Conservation (phyloP, 805 yeast species). For the Ogataea glucozyma region DNA sequence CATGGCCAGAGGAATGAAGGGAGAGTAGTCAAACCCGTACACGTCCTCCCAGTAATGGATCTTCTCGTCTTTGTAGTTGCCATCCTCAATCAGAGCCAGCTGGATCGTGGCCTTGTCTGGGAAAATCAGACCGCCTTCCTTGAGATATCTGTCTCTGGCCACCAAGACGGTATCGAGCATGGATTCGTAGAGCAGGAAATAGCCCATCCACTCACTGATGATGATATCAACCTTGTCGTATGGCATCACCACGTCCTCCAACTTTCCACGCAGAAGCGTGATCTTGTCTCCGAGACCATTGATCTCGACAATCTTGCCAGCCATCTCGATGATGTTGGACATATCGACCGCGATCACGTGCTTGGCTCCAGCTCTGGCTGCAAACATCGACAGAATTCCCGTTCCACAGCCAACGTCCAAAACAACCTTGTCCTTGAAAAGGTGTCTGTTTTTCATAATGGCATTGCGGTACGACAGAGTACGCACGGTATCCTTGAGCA, state of each 20-base stretch:
- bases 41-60: slow-evolving; percentile 95
- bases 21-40: slow-evolving; percentile 94
- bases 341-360: slow-evolving; percentile 97
- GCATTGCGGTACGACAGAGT: slow-evolving; percentile 91
- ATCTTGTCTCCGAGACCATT: slow-evolving; percentile 87
- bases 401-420: slow-evolving; percentile 99
- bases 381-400: slow-evolving; percentile 96
- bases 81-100: slow-evolving; percentile 91
- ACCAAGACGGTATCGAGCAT: slow-evolving; percentile 95
- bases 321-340: slow-evolving; percentile 96
- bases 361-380: slow-evolving; percentile 97
- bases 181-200: slow-evolving; percentile 90
- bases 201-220: slow-evolving; percentile 99
- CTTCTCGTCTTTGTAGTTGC: slow-evolving; percentile 87
- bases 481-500: slow-evolving; percentile 94
- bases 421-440: slow-evolving; percentile 91
- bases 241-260: slow-evolving; percentile 90
- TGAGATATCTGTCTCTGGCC: slow-evolving; percentile 89
- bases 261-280: slow-evolving; percentile 85
- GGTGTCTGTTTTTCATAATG: slow-evolving; percentile 81
- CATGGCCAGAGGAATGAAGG: slow-evolving; percentile 83
- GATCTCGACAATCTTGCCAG: slow-evolving; percentile 78
- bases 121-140: slow-evolving; percentile 83
- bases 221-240: slow-evolving; percentile 90
- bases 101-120: slow-evolving; percentile 92